These are phyloP conservation scores for Shiraia bambusicola DNA, from an alignment of 2,329 filamentous ascomycete genomes.

Conservation along the genomic window DNA sequence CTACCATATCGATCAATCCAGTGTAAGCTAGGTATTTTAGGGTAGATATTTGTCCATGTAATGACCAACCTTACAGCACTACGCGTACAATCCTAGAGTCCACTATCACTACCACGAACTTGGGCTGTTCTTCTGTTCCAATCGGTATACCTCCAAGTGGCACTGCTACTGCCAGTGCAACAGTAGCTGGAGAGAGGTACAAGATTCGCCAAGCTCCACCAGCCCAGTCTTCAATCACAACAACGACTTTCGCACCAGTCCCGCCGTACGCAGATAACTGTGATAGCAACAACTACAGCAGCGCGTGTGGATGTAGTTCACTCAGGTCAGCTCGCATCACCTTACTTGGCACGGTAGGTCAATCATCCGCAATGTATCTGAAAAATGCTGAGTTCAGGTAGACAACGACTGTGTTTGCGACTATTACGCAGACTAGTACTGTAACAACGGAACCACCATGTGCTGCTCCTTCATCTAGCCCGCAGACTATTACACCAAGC, in stretches of 20 bases:
- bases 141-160: neutral
- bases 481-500: constrained; percentile 1
- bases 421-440: constrained; percentile 13
- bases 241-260: constrained; percentile 19
- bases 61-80: neutral
- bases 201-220: constrained; percentile 12
- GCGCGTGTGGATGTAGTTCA: constrained; percentile 29
- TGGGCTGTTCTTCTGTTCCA: constrained; percentile 6
- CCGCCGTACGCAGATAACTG: constrained; percentile 28
- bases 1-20: constrained; percentile 25
- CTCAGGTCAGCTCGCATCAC: constrained; percentile 18
- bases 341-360: constrained; percentile 24
- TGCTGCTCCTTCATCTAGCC: neutral
- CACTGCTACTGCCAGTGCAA: neutral
- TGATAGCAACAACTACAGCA: constrained; percentile 18
- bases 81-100: constrained; percentile 3
- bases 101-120: constrained; percentile 10
- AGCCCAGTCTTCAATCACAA: constrained; percentile 9
- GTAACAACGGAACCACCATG: constrained; percentile 13
- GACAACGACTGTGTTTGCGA: constrained; percentile 16
- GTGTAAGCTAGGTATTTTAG: constrained; percentile 19
- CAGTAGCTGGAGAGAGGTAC: neutral
- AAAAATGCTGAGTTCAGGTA: constrained; percentile 7
- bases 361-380: neutral
- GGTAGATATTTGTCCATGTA: too few relatives aligned